Evolutionary conservation across 192 early-diverging fungal species (phyloP).

Genomic region (Kickxella alabastrina): DNA sequence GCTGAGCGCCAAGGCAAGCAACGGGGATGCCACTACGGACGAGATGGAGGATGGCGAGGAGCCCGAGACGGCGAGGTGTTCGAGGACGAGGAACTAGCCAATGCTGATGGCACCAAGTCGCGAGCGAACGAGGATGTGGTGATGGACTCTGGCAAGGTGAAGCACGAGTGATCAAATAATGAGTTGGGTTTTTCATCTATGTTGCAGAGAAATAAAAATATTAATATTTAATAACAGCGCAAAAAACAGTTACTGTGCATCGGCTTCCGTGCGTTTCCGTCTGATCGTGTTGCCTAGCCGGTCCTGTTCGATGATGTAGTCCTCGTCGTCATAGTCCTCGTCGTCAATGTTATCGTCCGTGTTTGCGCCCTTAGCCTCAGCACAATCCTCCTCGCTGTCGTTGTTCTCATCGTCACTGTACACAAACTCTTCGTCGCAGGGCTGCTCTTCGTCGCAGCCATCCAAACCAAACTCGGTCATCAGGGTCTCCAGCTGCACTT

Average conservation of each 20-base stretch:
- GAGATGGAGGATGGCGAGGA: constrained; percentile 40
- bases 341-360: constrained; percentile 17
- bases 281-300: constrained; percentile 41
- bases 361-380: constrained; percentile 10
- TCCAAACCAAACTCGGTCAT: constrained; percentile 17
- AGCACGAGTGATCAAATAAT: constrained; percentile 10
- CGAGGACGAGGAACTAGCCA: constrained; percentile 33
- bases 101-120: constrained; percentile 20
- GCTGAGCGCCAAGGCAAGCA: not conserved
- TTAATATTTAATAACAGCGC: too few species aligned
- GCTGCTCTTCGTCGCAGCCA: constrained; percentile 6
- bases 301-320: constrained; percentile 41
- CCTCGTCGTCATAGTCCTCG: constrained; percentile 22
- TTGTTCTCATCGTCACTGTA: constrained; percentile 9
- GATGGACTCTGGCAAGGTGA: constrained; percentile 42
- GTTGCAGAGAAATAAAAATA: not conserved
- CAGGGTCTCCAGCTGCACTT: constrained; percentile 72
- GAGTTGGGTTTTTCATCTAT: not conserved
- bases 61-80: constrained; percentile 48
- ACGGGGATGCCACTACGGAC: not conserved
- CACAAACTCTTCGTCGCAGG: constrained; percentile 27
- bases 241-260: not conserved
- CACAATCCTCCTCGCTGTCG: constrained; percentile 5
- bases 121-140: constrained; percentile 43
- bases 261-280: constrained; percentile 14